Evolutionary conservation across 495 filamentous ascomycete genomes (phyloP).

Genomic region (Penicillium chermesinum): DNA sequence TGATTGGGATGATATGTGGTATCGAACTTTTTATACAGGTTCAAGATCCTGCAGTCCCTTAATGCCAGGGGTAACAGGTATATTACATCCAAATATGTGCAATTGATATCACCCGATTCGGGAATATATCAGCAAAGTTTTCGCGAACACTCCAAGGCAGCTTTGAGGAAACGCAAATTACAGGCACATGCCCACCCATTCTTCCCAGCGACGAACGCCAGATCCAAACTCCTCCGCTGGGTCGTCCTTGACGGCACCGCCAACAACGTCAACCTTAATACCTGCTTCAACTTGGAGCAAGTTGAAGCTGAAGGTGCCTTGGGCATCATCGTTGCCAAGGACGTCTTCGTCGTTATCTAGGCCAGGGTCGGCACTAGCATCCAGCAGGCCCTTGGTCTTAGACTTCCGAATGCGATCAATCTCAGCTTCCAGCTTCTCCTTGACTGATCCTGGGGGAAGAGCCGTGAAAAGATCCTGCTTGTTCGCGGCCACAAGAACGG

Average conservation of each 20-base stretch:
- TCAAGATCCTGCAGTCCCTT: neutral
- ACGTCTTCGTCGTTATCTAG: slow-evolving; percentile 73
- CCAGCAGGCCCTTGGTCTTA: slow-evolving; percentile 73
- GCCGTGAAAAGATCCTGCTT: slow-evolving; percentile 96
- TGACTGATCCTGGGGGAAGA: slow-evolving; percentile 72
- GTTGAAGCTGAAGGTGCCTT: slow-evolving; percentile 70
- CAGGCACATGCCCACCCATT: slow-evolving; percentile 69
- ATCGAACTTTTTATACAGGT: neutral
- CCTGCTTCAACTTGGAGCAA: slow-evolving; percentile 76
- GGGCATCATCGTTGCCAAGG: slow-evolving; percentile 68
- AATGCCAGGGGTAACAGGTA: neutral
- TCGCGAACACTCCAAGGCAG: neutral
- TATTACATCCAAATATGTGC: neutral
- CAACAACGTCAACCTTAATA: slow-evolving; percentile 67
- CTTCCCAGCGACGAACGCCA: slow-evolving; percentile 76
- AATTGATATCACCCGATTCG: neutral
- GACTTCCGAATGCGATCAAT: slow-evolving; percentile 73
- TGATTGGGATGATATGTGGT: too few species aligned
- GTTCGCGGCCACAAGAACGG: slow-evolving; percentile 83
- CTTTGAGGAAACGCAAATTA: slow-evolving; percentile 21
- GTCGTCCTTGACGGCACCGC: slow-evolving; percentile 70
- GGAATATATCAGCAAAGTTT: neutral
- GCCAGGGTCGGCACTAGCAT: slow-evolving; percentile 52
- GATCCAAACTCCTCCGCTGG: slow-evolving; percentile 50
- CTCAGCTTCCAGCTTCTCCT: slow-evolving; percentile 70